Percentiles rank a stretch among this genome's conserved stretches.
phyloP scores from a whole-genome alignment of 2,329 filamentous ascomycete species.

The Pseudogymnoascus sp. region DNA sequence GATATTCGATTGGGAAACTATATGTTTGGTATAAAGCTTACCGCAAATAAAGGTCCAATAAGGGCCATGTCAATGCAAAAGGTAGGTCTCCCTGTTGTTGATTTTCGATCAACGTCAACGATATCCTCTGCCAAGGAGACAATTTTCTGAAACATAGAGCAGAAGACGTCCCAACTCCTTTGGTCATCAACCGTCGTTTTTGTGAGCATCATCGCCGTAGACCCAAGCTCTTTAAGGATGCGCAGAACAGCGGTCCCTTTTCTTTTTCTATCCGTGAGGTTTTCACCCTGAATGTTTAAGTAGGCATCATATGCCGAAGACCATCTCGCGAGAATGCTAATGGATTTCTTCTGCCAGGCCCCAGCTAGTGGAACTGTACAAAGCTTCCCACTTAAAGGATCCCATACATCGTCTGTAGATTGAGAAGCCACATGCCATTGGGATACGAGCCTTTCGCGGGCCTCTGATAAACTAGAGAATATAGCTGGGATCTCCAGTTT shows the following conservation, averaged over 20 bases:
- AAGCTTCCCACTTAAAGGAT: neutral
- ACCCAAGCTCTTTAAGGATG: neutral
- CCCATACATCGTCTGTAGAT: neutral
- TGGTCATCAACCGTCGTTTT: neutral
- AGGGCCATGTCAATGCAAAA: neutral
- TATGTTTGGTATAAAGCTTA: neutral
- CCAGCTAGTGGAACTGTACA: neutral
- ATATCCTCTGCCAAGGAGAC: slow-evolving; percentile 11
- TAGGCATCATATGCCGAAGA: neutral
- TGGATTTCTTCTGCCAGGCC: neutral
- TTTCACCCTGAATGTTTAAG: neutral
- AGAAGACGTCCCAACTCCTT: neutral
- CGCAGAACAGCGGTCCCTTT: neutral
- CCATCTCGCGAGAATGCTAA: neutral
- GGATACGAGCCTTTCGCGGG: neutral
- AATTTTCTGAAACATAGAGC: neutral
- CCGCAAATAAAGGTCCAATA: neutral
- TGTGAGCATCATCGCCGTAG: neutral
- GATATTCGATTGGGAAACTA: neutral
- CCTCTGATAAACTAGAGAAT: neutral
- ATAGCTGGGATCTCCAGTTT: neutral
- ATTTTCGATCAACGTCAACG: slow-evolving; percentile 9
- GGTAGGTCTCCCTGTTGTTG: neutral
- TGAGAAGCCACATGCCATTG: neutral
- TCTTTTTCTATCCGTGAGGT: neutral